These are phyloP conservation scores for Cucurbitaria berberidis DNA, from an alignment of 2,329 filamentous ascomycete species.

Conservation along the genomic window DNA sequence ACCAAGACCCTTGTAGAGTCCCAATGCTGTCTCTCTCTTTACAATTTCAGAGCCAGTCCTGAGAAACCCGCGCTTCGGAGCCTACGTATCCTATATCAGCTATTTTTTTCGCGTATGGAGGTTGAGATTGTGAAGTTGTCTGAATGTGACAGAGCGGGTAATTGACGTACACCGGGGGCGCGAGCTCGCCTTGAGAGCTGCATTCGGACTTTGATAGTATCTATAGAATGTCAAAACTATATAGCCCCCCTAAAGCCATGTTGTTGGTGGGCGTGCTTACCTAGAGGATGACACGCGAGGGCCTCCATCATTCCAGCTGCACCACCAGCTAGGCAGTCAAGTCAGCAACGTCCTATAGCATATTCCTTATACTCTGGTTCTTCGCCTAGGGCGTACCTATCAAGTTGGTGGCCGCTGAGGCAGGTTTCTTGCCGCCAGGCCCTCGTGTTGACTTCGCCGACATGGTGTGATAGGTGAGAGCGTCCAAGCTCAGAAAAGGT, in stretches of 20 bases:
- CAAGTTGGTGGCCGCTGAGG: conserved; percentile 86
- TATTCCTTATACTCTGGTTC: neutral
- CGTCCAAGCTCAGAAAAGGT: conserved; percentile 8
- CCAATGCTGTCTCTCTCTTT: conserved; percentile 85
- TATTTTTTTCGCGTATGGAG: neutral
- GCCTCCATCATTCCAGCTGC: conserved; percentile 99
- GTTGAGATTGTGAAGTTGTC: neutral
- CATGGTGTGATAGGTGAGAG: conserved; percentile 52
- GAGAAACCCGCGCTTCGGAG: conserved; percentile 84
- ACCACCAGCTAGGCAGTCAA: conserved; percentile 74
- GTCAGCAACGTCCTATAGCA: conserved; percentile 18
- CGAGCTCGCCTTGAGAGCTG: conserved; percentile 89
- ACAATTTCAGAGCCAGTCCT: conserved; percentile 86
- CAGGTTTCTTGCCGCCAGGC: conserved; percentile 72
- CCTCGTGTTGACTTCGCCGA: conserved; percentile 65
- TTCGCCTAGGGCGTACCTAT: conserved; percentile 68
- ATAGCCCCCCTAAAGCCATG: neutral
- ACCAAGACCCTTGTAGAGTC: conserved; percentile 96
- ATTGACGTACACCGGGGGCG: conserved; percentile 70
- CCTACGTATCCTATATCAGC: conserved; percentile 43
- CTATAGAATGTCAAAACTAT: conserved; percentile 53
- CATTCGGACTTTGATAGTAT: conserved; percentile 99
- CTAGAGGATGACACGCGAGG: conserved; percentile 90
- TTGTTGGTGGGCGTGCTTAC: conserved; percentile 56
- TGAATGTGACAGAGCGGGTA: neutral